These are phyloP conservation scores for Nakaseomyces bracarensis DNA, from an alignment of 1,139 yeast genomes.

Conservation along the genomic window DNA sequence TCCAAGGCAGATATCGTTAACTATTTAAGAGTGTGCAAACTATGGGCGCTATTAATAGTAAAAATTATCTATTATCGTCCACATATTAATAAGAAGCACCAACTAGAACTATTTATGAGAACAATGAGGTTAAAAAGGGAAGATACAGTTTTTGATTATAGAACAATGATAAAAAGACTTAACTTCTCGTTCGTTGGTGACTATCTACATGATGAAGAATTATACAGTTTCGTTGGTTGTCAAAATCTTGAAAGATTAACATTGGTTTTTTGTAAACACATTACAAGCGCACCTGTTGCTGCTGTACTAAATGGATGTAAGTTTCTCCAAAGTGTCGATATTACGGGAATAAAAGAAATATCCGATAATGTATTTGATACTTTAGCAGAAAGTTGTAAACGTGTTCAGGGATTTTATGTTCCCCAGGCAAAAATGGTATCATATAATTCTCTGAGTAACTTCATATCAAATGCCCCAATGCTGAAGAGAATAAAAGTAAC, in stretches of 20 bases:
- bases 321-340: conserved; percentile 74
- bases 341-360: conserved; percentile 70
- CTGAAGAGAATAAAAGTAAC: conserved; percentile 77
- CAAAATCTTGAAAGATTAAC: conserved; percentile 77
- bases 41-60: conserved; percentile 73
- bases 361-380: conserved; percentile 61
- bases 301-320: conserved; percentile 56
- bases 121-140: conserved; percentile 46
- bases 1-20: conserved; percentile 57
- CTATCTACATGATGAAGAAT: conserved; percentile 54
- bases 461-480: conserved; percentile 60
- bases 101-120: conserved; percentile 41
- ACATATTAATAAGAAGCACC: conserved; percentile 50
- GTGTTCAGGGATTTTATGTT: conserved; percentile 85
- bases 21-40: conserved; percentile 66
- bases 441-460: conserved; percentile 52
- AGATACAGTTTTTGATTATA: conserved; percentile 61
- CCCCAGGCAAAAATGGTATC: conserved; percentile 71
- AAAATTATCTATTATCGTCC: conserved; percentile 90
- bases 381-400: conserved; percentile 62
- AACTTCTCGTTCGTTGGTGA: conserved; percentile 72
- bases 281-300: conserved; percentile 56
- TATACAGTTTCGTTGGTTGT: conserved; percentile 53
- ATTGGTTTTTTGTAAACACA: conserved; percentile 65
- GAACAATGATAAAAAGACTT: conserved; percentile 66